Evolutionary conservation across 176 grass and related monocot species (phyloP).

Genomic region (Puccinellia tenuiflora): DNA sequence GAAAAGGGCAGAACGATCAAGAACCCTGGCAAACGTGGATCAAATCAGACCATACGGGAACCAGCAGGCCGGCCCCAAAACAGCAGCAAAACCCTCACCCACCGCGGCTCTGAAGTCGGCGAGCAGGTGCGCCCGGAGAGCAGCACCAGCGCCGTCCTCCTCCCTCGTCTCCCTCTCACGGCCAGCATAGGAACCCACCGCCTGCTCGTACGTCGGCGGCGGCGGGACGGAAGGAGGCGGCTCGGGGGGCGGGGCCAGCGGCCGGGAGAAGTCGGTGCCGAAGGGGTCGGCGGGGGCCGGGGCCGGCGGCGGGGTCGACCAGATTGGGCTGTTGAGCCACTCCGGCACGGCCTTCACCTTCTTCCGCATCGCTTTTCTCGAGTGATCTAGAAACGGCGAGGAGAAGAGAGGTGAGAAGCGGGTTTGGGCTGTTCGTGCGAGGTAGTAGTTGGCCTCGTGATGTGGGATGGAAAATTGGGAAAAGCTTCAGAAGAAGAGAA

Average conservation of each 20-base stretch:
- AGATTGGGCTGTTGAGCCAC: constrained; percentile 93
- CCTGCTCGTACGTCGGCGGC: constrained; percentile 34
- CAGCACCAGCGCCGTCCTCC: constrained; percentile 13
- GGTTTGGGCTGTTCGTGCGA: neutral
- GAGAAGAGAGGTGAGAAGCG: neutral
- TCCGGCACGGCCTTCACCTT: constrained; percentile 54
- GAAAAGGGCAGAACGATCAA: neutral
- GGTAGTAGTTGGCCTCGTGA: neutral
- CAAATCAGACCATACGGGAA: neutral
- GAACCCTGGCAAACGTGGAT: neutral
- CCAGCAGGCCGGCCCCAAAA: neutral
- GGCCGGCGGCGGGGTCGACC: constrained; percentile 42
- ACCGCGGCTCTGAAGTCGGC: constrained; percentile 40
- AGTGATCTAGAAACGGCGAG: neutral
- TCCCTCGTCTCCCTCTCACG: neutral
- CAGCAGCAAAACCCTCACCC: neutral
- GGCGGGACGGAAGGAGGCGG: constrained; percentile 12
- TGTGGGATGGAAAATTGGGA: neutral
- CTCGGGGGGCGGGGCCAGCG: neutral
- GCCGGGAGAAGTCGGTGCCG: constrained; percentile 27
- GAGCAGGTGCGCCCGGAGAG: constrained; percentile 39
- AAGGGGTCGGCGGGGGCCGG: constrained; percentile 32
- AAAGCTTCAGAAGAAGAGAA: neutral
- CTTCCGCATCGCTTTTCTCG: constrained; percentile 27
- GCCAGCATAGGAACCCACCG: constrained; percentile 24